These are phyloP conservation scores for Senna tora DNA, from an alignment of 306 rosid genomes.

Conservation along the genomic window DNA sequence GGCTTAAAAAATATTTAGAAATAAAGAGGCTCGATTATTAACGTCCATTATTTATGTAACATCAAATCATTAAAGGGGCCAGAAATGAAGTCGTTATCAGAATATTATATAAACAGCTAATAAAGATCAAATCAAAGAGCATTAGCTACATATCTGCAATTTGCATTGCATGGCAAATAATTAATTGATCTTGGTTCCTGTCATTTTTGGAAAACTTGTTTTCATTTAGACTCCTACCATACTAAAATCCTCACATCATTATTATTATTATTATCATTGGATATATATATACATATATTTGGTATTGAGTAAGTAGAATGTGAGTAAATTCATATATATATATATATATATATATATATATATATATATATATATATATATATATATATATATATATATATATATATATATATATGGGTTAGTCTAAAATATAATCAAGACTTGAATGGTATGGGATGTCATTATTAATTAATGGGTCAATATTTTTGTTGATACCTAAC, in stretches of 20 bases:
- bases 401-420: too few relatives aligned
- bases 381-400: too few relatives aligned
- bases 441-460: too few relatives aligned
- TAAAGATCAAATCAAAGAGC: slow-evolving; percentile 21
- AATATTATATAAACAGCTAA: neutral
- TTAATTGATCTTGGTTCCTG: slow-evolving; percentile 19
- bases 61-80: neutral
- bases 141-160: neutral
- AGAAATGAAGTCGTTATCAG: neutral
- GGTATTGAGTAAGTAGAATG: too few relatives aligned
- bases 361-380: too few relatives aligned
- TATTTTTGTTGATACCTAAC: too few relatives aligned
- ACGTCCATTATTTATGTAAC: neutral
- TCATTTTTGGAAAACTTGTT: slow-evolving; percentile 13
- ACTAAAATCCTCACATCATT: neutral
- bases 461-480: too few relatives aligned
- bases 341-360: too few relatives aligned
- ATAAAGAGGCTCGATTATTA: neutral
- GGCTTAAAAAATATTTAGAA: neutral
- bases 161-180: neutral
- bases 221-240: slow-evolving; percentile 20
- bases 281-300: too few relatives aligned
- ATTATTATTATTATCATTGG: too few relatives aligned
- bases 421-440: too few relatives aligned
- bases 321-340: too few relatives aligned